Percentiles rank a stretch among this genome's conserved stretches.
Evolutionary conservation across 1,284 basidiomycete genomes (phyloP).

Genomic region (Ustilago xerochloae): DNA sequence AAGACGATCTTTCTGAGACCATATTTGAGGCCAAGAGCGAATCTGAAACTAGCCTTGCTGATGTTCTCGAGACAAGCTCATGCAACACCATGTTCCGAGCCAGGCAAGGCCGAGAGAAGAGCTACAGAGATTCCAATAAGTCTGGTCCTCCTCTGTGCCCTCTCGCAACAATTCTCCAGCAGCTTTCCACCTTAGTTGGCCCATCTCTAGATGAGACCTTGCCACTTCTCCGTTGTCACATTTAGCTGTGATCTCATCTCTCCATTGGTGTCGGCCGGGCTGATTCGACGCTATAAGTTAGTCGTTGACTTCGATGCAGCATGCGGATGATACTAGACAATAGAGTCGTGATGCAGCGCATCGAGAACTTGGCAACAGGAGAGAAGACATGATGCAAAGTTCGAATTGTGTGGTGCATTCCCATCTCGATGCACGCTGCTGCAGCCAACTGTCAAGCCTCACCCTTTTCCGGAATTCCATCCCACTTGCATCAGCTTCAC

Average conservation of each 20-base stretch:
- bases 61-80: too few species aligned
- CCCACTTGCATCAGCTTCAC: background rate
- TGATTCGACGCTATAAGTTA: too few species aligned
- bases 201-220: too few species aligned
- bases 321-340: background rate
- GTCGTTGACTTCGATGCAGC: background rate
- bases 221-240: background rate
- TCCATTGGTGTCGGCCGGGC: background rate
- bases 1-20: too few species aligned
- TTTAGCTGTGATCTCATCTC: background rate
- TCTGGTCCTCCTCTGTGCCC: too few species aligned
- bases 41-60: too few species aligned
- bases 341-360: background rate
- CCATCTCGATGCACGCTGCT: background rate
- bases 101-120: too few species aligned
- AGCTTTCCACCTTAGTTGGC: too few species aligned
- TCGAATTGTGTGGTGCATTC: background rate
- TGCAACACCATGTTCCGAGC: too few species aligned
- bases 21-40: too few species aligned
- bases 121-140: too few species aligned
- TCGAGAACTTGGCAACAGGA: background rate
- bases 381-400: background rate
- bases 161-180: too few species aligned
- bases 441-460: conserved; percentile 1
- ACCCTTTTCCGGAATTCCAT: background rate